Evolutionary conservation across 345 rosid species (phyloP).

Genomic region (Pugionium cornutum): DNA sequence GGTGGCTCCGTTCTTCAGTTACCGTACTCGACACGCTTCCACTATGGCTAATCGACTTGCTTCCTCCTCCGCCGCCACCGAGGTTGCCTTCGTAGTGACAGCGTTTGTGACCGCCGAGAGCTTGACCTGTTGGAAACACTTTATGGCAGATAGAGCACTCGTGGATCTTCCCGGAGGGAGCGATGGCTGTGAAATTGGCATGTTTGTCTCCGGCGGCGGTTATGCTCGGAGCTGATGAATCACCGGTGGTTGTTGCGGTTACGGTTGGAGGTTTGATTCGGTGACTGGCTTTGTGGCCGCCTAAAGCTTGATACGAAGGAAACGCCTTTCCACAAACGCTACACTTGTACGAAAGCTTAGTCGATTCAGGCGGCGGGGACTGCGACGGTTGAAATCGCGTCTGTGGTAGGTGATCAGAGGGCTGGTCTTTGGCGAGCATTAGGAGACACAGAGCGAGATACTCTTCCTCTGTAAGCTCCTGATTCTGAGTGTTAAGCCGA

Average conservation of each 20-base stretch:
- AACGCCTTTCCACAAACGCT: conserved; percentile 76
- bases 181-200: conserved; percentile 16
- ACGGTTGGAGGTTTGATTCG: conserved; percentile 59
- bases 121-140: conserved; percentile 86
- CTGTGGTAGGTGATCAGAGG: conserved; percentile 14
- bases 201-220: conserved; percentile 21
- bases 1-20: conserved; percentile 56
- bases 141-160: conserved; percentile 96
- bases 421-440: conserved; percentile 69
- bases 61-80: conserved; percentile 40
- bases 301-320: conserved; percentile 87
- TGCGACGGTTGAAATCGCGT: conserved; percentile 28
- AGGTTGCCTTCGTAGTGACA: conserved; percentile 86
- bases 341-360: conserved; percentile 61
- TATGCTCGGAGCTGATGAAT: conserved; percentile 26
- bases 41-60: conserved; percentile 41
- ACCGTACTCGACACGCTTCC: conserved; percentile 51
- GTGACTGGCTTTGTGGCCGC: conserved; percentile 98
- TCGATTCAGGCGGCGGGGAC: conserved; percentile 29
- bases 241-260: conserved; percentile 16
- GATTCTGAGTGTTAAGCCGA: conserved; percentile 16
- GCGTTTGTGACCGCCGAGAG: conserved; percentile 95
- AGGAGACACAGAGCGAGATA: conserved; percentile 77
- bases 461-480: conserved; percentile 55
- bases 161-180: conserved; percentile 56